Evolutionary conservation across 352 stramenopile genomes (phyloP).

Genomic region (Lagenidium sp.): DNA sequence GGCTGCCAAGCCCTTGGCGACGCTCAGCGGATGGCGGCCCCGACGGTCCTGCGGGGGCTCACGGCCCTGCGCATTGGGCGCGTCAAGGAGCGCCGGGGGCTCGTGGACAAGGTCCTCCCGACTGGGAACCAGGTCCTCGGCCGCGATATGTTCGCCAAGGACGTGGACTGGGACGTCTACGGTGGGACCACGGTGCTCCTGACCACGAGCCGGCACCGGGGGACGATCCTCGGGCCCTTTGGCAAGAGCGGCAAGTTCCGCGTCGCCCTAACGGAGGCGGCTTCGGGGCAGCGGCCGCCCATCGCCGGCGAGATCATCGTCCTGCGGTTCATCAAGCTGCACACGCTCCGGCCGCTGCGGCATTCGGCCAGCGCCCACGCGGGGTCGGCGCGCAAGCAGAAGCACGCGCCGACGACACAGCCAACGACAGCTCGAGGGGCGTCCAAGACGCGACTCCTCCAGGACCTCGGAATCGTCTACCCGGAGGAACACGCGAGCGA

Average conservation of each 20-base stretch:
- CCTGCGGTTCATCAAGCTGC: slow-evolving; percentile 55
- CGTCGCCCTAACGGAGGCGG: slow-evolving; percentile 17
- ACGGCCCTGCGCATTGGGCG: slow-evolving; percentile 36
- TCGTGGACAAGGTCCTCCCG: slow-evolving; percentile 44
- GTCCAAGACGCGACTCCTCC: neutral
- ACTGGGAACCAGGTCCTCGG: slow-evolving; percentile 29
- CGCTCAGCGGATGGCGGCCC: neutral
- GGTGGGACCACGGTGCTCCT: slow-evolving; percentile 37
- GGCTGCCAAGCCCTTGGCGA: too few relatives aligned
- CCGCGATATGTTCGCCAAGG: slow-evolving; percentile 70
- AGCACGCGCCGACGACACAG: neutral
- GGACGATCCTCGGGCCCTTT: slow-evolving; percentile 58
- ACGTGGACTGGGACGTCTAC: slow-evolving; percentile 66
- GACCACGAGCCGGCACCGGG: slow-evolving; percentile 19
- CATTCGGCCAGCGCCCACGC: slow-evolving; percentile 9
- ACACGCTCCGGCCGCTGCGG: slow-evolving; percentile 26
- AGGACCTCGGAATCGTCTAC: neutral
- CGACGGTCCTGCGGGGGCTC: slow-evolving; percentile 10
- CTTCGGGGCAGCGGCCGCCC: slow-evolving; percentile 9
- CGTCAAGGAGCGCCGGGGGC: slow-evolving; percentile 45
- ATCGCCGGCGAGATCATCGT: slow-evolving; percentile 28
- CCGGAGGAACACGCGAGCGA: neutral
- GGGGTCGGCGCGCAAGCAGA: neutral
- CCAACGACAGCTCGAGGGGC: too few relatives aligned
- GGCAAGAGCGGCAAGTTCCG: slow-evolving; percentile 78